Percentiles rank a stretch among this genome's conserved stretches.
Conservation (phyloP, 352 stramenopile genomes). For the Phytophthora ohioensis region DNA sequence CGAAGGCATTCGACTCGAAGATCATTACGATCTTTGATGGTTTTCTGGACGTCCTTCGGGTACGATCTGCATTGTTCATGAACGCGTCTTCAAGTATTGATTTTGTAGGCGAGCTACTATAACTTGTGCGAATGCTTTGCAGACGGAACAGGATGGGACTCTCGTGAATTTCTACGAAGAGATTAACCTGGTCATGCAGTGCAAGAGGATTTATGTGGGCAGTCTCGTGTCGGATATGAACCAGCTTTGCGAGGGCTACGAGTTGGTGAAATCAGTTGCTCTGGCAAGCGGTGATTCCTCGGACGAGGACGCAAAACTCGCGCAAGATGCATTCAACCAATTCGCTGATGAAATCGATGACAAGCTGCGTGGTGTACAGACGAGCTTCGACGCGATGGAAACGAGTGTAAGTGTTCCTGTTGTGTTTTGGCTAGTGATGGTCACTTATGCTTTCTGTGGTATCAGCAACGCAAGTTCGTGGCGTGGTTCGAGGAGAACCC, state of each 20-base stretch:
- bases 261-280: conserved; percentile 20
- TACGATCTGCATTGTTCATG: conserved; percentile 11
- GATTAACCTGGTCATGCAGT: conserved; percentile 35
- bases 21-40: conserved; percentile 29
- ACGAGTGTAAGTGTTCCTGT: conserved; percentile 23
- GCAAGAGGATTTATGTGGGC: conserved; percentile 34
- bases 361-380: conserved; percentile 27
- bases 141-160: conserved; percentile 27
- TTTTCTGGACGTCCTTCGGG: conserved; percentile 32
- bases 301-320: conserved; percentile 13
- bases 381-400: conserved; percentile 34
- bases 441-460: background rate
- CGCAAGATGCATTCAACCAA: conserved; percentile 25
- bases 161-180: conserved; percentile 36
- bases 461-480: conserved; percentile 30
- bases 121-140: conserved; percentile 8
- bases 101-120: background rate
- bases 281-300: conserved; percentile 7
- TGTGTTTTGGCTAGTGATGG: background rate
- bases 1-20: conserved; percentile 32
- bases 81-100: background rate
- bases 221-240: conserved; percentile 25
- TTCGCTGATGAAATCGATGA: conserved; percentile 35
- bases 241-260: conserved; percentile 29
- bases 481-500: conserved; percentile 38